Evolutionary conservation across 2,329 filamentous ascomycete genomes (phyloP), one percentile per base, ranked within the genome.

Genomic region (Fusarium sp.): DNA sequence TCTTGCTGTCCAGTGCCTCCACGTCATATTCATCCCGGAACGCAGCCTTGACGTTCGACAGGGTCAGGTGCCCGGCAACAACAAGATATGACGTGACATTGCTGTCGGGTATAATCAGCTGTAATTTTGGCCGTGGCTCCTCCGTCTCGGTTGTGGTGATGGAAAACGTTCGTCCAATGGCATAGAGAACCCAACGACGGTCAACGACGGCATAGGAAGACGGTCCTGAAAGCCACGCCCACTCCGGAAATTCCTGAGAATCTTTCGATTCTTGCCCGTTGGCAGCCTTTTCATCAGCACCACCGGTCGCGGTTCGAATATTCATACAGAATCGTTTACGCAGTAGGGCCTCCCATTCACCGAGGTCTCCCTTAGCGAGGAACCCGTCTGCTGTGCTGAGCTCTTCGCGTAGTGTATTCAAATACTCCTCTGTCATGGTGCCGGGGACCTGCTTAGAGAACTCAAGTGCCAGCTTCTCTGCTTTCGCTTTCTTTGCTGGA

Each of bases 171-270:
- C 88, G 89, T 72, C 86, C 87, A 70, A 93, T 88, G 23, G 87
- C 85, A 70, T 88, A 90, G 16, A 90, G 78, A 5, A 92, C 85
- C 87, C 91, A 92, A 65, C 89, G 86, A 28, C 89, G 86, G 77
- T 94, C 90, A 6, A 88, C 86, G 9, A 85, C 81, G 16, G 86
- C 82, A 73, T 90, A 89, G 28, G 80, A 76, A 5, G 79, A 77
- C 43, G 81, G 78, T 39, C 79, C 78, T 27, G 77, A 78, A 16
- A 83, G 81, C 84, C 85, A 87, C 31, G 80, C 80, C 88, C 89
- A 91, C 61, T 85, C 84, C 1, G 80, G 81, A 13, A 76, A 51
- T 23, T 79, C 77, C 48, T 77, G 70, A 11, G 64, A 40, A 8
- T 76, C 75, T 7, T 70, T 52, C n/a, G 60, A 65, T 11, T 70